phyloP scores from a whole-genome alignment of 78 protist species.

The Dictyostelium firmibasis region DNA sequence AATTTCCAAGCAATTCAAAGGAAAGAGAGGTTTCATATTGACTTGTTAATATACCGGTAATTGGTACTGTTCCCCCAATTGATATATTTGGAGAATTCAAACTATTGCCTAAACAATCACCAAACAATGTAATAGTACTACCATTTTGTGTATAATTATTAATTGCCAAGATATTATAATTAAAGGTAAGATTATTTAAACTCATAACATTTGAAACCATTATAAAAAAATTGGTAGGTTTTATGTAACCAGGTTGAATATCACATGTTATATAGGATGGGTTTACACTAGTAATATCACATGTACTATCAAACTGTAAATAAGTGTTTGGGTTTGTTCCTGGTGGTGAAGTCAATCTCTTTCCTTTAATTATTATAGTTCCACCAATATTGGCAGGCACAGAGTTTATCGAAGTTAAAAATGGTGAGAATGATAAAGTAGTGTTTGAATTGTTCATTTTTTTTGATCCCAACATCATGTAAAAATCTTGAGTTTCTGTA shows the following conservation, averaged over 20 bases:
- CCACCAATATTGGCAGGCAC: not conserved
- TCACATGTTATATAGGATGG: not conserved
- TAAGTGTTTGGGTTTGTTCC: not conserved
- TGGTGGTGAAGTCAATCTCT: not conserved
- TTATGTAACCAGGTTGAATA: not conserved
- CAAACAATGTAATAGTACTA: not conserved
- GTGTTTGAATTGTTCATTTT: not conserved
- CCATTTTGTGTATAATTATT: not conserved
- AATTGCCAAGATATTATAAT: not conserved
- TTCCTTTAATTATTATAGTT: not conserved
- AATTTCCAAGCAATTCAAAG: too few relatives aligned
- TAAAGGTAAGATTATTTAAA: not conserved
- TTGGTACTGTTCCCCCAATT: too few relatives aligned
- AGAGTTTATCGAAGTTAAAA: not conserved
- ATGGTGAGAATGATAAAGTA: not conserved
- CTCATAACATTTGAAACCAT: not conserved
- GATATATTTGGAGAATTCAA: too few relatives aligned
- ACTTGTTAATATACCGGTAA: too few relatives aligned
- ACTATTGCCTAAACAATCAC: not conserved
- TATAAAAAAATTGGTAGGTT: not conserved
- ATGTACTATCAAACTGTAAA: not conserved
- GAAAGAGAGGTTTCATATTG: too few relatives aligned
- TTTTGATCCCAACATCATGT: not conserved
- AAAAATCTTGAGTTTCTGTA: not conserved
- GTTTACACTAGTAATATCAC: too few relatives aligned